phyloP scores from a whole-genome alignment of 768 basidiomycete genomes.

The Strobilomyces echinocephalus region DNA sequence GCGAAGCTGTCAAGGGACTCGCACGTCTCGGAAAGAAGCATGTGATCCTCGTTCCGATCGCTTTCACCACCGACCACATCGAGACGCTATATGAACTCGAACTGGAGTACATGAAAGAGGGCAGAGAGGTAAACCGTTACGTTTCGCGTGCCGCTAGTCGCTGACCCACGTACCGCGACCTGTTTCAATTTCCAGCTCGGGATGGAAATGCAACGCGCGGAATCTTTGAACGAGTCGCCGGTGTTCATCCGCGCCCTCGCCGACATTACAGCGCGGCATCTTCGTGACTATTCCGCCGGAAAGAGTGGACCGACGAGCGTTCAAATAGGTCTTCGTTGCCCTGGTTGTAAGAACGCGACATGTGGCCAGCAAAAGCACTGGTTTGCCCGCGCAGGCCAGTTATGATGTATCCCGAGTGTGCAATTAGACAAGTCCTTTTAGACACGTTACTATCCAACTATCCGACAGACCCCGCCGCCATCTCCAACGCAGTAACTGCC shows the following conservation, averaged over 20 bases:
- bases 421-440: neutral
- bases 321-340: slow-evolving; percentile 86
- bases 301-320: slow-evolving; percentile 59
- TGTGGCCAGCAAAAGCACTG: slow-evolving; percentile 86
- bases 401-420: slow-evolving; percentile 26
- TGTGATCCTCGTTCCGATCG: slow-evolving; percentile 86
- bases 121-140: slow-evolving; percentile 61
- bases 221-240: slow-evolving; percentile 91
- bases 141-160: neutral
- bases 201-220: slow-evolving; percentile 83
- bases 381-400: slow-evolving; percentile 73
- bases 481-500: no score
- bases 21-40: slow-evolving; percentile 72
- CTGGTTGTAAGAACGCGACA: slow-evolving; percentile 85
- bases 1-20: slow-evolving; percentile 83
- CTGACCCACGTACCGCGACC: slow-evolving; percentile 4
- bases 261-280: slow-evolving; percentile 80
- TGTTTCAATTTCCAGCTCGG: slow-evolving; percentile 59
- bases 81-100: slow-evolving; percentile 98
- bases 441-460: no score
- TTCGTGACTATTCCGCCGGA: slow-evolving; percentile 57
- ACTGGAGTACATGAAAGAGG: slow-evolving; percentile 88
- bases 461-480: no score
- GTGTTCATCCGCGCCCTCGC: slow-evolving; percentile 94
- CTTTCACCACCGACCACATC: slow-evolving; percentile 98